phyloP scores from a whole-genome alignment of 768 basidiomycete genomes.

The Panus rudis region DNA sequence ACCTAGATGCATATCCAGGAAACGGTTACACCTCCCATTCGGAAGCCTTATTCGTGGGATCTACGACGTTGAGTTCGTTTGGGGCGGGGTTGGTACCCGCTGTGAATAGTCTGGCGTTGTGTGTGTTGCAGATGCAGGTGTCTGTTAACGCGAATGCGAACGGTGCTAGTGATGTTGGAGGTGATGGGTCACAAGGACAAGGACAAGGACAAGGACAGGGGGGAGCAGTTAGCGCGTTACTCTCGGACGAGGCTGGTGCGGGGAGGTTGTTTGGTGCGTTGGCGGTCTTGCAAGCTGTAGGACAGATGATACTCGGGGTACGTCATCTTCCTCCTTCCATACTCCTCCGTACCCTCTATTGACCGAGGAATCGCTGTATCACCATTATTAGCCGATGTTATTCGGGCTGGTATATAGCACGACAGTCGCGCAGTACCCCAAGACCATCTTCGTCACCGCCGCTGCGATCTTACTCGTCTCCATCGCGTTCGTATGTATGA shows the following conservation, averaged over 20 bases:
- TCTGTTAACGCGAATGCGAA: no score
- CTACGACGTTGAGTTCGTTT: constrained; percentile 57
- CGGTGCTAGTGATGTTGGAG: not conserved
- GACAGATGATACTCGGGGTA: constrained; percentile 53
- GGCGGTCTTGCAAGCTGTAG: constrained; percentile 58
- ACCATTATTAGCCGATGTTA: constrained; percentile 47
- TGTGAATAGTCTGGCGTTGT: constrained; percentile 67
- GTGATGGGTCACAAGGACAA: not conserved
- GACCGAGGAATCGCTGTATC: not conserved
- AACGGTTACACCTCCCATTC: no score
- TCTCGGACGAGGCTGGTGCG: constrained; percentile 26
- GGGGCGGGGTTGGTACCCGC: constrained; percentile 66
- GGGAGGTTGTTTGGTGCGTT: constrained; percentile 70
- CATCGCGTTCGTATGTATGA: constrained; percentile 37
- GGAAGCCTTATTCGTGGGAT: constrained; percentile 45
- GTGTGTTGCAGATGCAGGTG: constrained; percentile 41
- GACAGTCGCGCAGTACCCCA: constrained; percentile 59
- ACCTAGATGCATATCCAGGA: no score
- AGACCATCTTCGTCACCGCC: constrained; percentile 61
- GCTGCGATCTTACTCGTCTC: constrained; percentile 46
- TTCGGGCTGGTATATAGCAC: constrained; percentile 61
- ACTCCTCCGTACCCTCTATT: not conserved
- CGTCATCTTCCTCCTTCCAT: constrained; percentile 11
- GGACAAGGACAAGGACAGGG: constrained; percentile 1
- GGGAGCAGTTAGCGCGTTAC: constrained; percentile 26